Evolutionary conservation across 441 rosid genomes (phyloP), one percentile per base, ranked within the genome.

Genomic region (Corymbia citriodora): DNA sequence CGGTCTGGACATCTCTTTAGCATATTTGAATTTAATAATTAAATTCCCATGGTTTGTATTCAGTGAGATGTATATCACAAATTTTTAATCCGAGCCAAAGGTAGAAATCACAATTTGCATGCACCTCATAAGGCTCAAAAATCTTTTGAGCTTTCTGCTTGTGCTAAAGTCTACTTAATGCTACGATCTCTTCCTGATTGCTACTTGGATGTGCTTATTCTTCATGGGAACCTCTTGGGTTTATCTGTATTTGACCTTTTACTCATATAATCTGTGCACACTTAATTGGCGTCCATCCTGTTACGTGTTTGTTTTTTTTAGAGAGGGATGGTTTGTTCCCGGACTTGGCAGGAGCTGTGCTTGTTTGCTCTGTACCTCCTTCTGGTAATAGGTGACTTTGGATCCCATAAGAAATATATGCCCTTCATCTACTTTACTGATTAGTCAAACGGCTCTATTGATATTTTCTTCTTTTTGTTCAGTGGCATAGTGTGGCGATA

Each of bases 281-380:
- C 79, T 16, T n/a, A 68, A 29, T 65, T 88, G 86, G 86, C 14
- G 23, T 85, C 81, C 52, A 31, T 92, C 87, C 89, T 90, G 52
- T 31, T 16, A 86, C 5, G 57, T 53, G n/a, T 88, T 63, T 87
- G n/a, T 31, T 88, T 90, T 19, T 55, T 70, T 90, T 91, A 95
- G 98, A 93, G 55, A 25, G 53, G 49, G 91, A 90, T 85, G 93
- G 90, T 91, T 86, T 89, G 36, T 96, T 92, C 93, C 98, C 97
- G 21, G 93, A 95, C 88, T 94, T 98, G 89, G 93, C 93, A 53
- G 99, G 97, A 36, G 98, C 97, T 27, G 95, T 91, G 18, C 92
- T 97, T n/a, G 93, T 96, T 53, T 97, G 98, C 95, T 97, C 99
- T 31, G 99, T 96, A 53, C 99, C 99, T 81, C 98, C 99, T 92